These are phyloP conservation scores for Rhizopogon roseolus DNA, from an alignment of 768 basidiomycete genomes.

Conservation along the genomic window DNA sequence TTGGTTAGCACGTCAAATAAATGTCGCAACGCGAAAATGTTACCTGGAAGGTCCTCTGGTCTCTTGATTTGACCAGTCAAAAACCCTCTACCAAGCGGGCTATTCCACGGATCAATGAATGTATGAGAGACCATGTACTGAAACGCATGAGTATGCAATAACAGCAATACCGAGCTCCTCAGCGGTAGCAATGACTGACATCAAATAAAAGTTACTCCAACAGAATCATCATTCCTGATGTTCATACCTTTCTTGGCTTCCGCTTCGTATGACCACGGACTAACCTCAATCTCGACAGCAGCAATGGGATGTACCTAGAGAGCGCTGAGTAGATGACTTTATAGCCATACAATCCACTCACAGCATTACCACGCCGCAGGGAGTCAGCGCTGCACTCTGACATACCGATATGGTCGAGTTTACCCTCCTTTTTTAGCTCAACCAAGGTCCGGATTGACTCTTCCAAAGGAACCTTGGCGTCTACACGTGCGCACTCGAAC, in stretches of 20 bases:
- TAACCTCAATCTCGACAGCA: constrained; percentile 64
- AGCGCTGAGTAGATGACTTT: neutral
- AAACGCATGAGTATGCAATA: constrained; percentile 51
- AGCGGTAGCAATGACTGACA: constrained; percentile 45
- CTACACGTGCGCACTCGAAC: constrained; percentile 49
- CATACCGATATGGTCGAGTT: constrained; percentile 52
- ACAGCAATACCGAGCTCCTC: constrained; percentile 53
- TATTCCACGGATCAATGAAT: constrained; percentile 16
- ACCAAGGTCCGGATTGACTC: constrained; percentile 38
- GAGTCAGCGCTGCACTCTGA: constrained; percentile 50
- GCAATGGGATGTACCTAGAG: constrained; percentile 48
- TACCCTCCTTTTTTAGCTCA: constrained; percentile 29
- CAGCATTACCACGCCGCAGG: constrained; percentile 33
- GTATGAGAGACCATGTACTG: neutral
- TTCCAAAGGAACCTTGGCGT: constrained; percentile 40
- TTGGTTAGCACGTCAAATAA: neutral
- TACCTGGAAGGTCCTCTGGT: constrained; percentile 28
- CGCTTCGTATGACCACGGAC: constrained; percentile 53
- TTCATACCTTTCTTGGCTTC: constrained; percentile 39
- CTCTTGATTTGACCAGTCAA: constrained; percentile 46
- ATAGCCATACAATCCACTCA: constrained; percentile 11
- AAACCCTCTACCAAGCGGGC: constrained; percentile 51
- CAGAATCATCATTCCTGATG: too few species aligned
- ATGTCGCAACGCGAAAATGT: neutral
- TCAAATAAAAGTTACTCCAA: neutral